phyloP scores from a whole-genome alignment of 208 protist genomes.

The Jaenimonas drosophilae region DNA sequence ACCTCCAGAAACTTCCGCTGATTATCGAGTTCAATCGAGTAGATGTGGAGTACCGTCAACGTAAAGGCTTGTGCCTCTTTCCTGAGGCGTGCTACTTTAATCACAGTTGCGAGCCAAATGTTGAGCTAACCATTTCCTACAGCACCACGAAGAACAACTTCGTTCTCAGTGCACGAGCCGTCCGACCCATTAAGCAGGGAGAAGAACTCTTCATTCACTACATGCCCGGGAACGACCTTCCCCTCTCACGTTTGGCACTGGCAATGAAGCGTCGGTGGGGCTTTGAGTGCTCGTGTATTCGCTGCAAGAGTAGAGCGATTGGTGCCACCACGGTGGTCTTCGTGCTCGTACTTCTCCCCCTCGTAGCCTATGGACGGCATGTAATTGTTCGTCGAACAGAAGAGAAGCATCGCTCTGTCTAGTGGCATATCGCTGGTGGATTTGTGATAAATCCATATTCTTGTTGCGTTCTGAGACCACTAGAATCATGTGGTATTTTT shows the following conservation, averaged over 20 bases:
- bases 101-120: conserved; percentile 78
- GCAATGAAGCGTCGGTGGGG: conserved; percentile 79
- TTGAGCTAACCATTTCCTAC: conserved; percentile 61
- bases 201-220: conserved; percentile 82
- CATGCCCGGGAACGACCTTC: conserved; percentile 76
- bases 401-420: conserved; percentile 60
- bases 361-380: conserved; percentile 44
- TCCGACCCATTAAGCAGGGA: conserved; percentile 59
- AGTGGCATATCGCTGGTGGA: not conserved
- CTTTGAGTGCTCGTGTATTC: conserved; percentile 76
- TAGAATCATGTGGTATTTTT: conserved; percentile 1
- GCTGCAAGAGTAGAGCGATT: conserved; percentile 65
- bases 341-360: conserved; percentile 45
- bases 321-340: conserved; percentile 56
- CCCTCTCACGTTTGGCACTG: conserved; percentile 53
- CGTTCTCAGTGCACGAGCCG: conserved; percentile 53
- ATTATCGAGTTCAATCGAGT: conserved; percentile 83
- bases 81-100: conserved; percentile 79
- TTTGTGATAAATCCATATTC: no score
- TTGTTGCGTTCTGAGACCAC: not conserved
- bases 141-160: conserved; percentile 70
- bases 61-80: conserved; percentile 70
- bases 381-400: conserved; percentile 50
- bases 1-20: conserved; percentile 75
- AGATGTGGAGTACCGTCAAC: conserved; percentile 73